Base-by-base conservation (phyloP, 345 rosid genomes). In the Ailanthus altissimus region DNA sequence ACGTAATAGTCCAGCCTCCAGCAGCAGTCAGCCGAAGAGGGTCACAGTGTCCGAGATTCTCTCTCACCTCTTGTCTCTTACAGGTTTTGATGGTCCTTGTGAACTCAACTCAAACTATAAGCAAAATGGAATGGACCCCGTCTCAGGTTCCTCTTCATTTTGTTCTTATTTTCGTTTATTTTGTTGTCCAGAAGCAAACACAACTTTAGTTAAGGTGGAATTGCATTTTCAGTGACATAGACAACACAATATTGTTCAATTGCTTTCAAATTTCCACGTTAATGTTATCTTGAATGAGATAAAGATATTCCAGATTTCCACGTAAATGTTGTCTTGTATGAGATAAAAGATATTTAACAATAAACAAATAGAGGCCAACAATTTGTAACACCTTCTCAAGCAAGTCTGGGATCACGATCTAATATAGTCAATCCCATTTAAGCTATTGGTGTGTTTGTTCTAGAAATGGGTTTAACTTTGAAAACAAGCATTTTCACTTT, bases 1-100 rank as follows among this genome's bases (percentile, higher is more conserved):
- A 80, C 47, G 69, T 77, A 70, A 73, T 26, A 47, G 50, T 65
- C 74, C 25, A 72, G 73, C 73, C 76, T 71, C 62, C 21, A 8
- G 32, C 76, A 70, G 60, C 53, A 47, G 67, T 65, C 56, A 20
- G 67, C 70, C 53, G 23, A 57, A 76, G 70, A 26, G 13, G 38
- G n/a, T 73, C 67, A n/a, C 60, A 59, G 74, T 40, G 49, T 67
- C 46, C 66, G 58, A 75, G 47, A 72, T 66, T 76, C 74, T 49
- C 74, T 49, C 64, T 70, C 76, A n/a, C 76, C 32, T 42, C 12
- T 32, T 72, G 70, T 76, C 70, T 56, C 58, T 67, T 46, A 57
- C 77, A 18, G 26, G 20, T 42, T 65, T 75, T 14, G 70, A 72
- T 18, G 40, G 75, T 42, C 54, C 25, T 16, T 20, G 67, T 26